A percentile compares a stretch with the other conserved stretches of the same genome.
These are phyloP conservation scores for Kazachstania bromeliacearum DNA, from an alignment of 805 yeast genomes.

Conservation along the genomic window DNA sequence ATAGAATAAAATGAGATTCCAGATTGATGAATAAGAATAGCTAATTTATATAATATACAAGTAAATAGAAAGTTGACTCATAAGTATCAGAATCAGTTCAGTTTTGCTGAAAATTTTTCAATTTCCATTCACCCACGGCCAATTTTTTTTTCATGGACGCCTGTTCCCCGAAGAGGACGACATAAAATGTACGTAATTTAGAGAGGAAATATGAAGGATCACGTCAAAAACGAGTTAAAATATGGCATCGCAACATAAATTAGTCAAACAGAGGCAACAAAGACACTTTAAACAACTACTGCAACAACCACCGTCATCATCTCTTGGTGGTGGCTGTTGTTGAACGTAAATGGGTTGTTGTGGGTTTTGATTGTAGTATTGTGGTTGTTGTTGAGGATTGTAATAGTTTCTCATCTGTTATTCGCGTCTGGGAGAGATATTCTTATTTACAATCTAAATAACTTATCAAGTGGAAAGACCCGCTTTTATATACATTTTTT, in stretches of 20 bases:
- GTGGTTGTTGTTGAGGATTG: conserved; percentile 4
- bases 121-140: too few relatives aligned
- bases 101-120: too few relatives aligned
- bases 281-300: conserved; percentile 1
- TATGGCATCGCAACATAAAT: conserved; percentile 1
- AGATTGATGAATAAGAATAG: not conserved
- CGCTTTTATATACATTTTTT: too few relatives aligned
- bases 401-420: not conserved
- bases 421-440: not conserved
- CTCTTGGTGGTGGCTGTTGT: conserved; percentile 8
- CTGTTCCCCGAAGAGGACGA: too few relatives aligned
- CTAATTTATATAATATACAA: not conserved
- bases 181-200: too few relatives aligned
- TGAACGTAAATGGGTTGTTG: conserved; percentile 9
- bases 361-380: conserved; percentile 7
- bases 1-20: not conserved
- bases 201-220: too few relatives aligned
- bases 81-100: too few relatives aligned
- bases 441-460: too few relatives aligned
- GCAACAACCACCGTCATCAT: conserved; percentile 6
- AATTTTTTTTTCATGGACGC: too few relatives aligned
- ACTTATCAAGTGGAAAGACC: too few relatives aligned
- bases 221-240: not conserved
- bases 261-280: conserved; percentile 2
- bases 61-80: not conserved